These are phyloP conservation scores for Leucocoprinus leucothites DNA, from an alignment of 768 basidiomycete genomes.

Conservation along the genomic window DNA sequence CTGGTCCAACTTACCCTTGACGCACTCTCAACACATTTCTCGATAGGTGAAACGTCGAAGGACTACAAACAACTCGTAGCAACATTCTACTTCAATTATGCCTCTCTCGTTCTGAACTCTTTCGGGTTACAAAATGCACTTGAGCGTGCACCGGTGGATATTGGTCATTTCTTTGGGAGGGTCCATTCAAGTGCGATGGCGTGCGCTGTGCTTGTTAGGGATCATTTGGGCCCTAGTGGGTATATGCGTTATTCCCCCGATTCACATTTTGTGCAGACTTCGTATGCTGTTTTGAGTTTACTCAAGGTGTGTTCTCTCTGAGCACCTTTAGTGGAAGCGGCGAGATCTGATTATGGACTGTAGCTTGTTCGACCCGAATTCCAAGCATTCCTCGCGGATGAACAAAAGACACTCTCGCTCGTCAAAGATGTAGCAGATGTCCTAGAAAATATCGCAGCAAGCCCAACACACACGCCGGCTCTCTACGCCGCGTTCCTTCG, in stretches of 20 bases:
- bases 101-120: conserved; percentile 86
- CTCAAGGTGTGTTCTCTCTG: conserved; percentile 62
- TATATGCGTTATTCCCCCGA: conserved; percentile 85
- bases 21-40: background rate
- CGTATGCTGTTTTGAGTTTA: conserved; percentile 90
- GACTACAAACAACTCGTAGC: conserved; percentile 52
- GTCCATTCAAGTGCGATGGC: conserved; percentile 70
- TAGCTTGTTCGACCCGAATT: conserved; percentile 82
- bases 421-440: conserved; percentile 81
- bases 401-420: conserved; percentile 64
- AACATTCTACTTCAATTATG: conserved; percentile 82
- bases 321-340: background rate
- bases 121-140: conserved; percentile 97
- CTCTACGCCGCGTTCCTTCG: conserved; percentile 84
- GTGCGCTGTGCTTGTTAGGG: conserved; percentile 71
- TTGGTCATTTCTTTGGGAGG: conserved; percentile 81
- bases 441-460: conserved; percentile 74
- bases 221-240: conserved; percentile 74
- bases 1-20: conserved; percentile 1
- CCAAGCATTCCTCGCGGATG: conserved; percentile 69
- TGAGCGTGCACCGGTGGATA: conserved; percentile 68
- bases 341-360: conserved; percentile 3
- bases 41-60: conserved; percentile 23
- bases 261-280: conserved; percentile 85
- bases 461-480: conserved; percentile 83